These are phyloP conservation scores for Apophysomyces variabilis DNA, from an alignment of 371 early-diverging fungal genomes.

Conservation along the genomic window DNA sequence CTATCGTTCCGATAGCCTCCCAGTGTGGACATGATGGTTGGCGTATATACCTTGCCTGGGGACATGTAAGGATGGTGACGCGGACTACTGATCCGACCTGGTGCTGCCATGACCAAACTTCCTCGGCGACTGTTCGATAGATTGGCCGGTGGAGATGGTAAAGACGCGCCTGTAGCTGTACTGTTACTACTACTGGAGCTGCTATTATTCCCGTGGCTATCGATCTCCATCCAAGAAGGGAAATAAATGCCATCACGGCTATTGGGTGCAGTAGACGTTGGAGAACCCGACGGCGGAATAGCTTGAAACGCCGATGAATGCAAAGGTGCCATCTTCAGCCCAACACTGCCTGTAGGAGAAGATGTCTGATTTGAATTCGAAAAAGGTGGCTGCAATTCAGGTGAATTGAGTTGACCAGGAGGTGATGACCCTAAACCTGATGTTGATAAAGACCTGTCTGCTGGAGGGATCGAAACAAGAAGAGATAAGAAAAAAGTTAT, in stretches of 20 bases:
- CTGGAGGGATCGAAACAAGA: background rate
- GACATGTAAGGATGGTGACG: slow-evolving; percentile 7
- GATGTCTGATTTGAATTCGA: slow-evolving; percentile 1
- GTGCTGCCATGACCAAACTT: background rate
- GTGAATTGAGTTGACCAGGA: slow-evolving; percentile 6
- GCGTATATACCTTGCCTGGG: slow-evolving; percentile 5
- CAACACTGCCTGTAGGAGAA: background rate
- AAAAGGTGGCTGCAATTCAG: slow-evolving; percentile 1
- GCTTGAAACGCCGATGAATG: slow-evolving; percentile 10
- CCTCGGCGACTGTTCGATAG: slow-evolving; percentile 1
- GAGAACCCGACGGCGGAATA: slow-evolving; percentile 4
- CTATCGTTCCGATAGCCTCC: background rate
- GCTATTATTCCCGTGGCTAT: background rate
- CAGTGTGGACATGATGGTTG: background rate
- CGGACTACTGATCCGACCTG: background rate
- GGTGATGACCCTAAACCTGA: background rate
- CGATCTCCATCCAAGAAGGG: background rate
- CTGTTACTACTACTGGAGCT: slow-evolving; percentile 1
- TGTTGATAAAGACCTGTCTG: background rate
- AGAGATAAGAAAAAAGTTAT: no score
- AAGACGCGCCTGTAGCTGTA: background rate
- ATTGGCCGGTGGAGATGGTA: slow-evolving; percentile 3
- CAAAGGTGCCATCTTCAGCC: slow-evolving; percentile 1
- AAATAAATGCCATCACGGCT: background rate
- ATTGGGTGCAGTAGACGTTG: background rate